Conservation (phyloP, 768 basidiomycete species). For the Daedaleopsis nitida region DNA sequence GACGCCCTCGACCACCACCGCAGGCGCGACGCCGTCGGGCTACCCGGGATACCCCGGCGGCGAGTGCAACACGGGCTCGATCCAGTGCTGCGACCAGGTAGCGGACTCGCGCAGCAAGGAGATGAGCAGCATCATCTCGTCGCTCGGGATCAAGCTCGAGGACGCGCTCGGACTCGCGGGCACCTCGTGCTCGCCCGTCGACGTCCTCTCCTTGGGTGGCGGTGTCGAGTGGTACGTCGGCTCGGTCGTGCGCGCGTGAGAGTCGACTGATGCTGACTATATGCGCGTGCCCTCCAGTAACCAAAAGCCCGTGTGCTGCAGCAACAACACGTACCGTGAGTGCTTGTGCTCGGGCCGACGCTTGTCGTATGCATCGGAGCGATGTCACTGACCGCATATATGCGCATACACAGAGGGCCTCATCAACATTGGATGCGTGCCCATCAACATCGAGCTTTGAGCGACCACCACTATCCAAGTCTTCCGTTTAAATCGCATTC, state of each 20-base stretch:
- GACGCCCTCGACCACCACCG: background rate
- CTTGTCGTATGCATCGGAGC: too few relatives aligned
- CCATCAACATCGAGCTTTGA: conserved; percentile 23
- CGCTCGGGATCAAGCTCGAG: conserved; percentile 17
- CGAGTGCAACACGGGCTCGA: conserved; percentile 33
- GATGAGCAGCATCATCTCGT: conserved; percentile 18
- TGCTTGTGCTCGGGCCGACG: too few relatives aligned
- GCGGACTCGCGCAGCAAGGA: conserved; percentile 18
- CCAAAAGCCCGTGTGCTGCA: conserved; percentile 30
- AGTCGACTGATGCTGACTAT: background rate
- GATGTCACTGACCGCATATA: background rate
- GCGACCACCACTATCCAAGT: background rate
- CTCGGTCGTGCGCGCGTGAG: background rate
- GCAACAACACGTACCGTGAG: conserved; percentile 29
- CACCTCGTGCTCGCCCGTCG: conserved; percentile 20
- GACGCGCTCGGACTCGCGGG: conserved; percentile 22
- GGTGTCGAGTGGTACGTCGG: conserved; percentile 25
- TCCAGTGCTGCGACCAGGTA: conserved; percentile 35
- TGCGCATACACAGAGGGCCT: conserved; percentile 22
- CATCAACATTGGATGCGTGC: conserved; percentile 29
- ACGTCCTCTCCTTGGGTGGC: conserved; percentile 19
- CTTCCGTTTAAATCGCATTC: background rate
- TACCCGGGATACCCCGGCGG: background rate
- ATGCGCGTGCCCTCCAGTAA: conserved; percentile 9
- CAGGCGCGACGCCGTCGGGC: background rate